Base-by-base conservation (phyloP, 2,329 filamentous ascomycete genomes). In the Chlorencoelia australis region DNA sequence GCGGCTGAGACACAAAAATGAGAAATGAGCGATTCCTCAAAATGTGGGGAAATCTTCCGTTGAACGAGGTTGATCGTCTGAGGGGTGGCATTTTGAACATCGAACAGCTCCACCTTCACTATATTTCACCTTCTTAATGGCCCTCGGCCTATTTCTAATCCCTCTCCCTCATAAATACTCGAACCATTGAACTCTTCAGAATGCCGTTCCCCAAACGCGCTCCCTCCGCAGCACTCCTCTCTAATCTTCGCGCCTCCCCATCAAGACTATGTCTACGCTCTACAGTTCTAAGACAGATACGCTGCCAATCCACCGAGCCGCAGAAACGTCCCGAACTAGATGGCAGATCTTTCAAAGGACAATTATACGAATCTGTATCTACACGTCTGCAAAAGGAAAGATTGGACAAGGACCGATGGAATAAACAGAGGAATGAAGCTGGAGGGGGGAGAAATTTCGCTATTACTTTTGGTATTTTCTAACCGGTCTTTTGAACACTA, bases 311-410 rank as follows among this genome's bases (percentile, higher is more conserved):
- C 7, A 50, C 51, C 22, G 45, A 53, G 22, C 41, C 46, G 21
- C 42, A 43, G 14, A 14, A 28, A 26, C 33, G 30, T 21, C 43
- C 41, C n/a, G 33, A 34, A 8, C 33, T 24, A 4, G 39, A 48
- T n/a, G 50, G 48, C 4, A 47, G 42, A 21, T 47, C 62, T 3
- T 78, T 77, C 51, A 67, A 70, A 48, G 71, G 71, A 14, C 73
- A 77, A 58, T 65, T 78, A 48, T 70, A 73, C 50, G 68, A 73
- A 46, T 75, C 71, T 44, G 72, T 75, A 33, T 64, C 64, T 33
- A 62, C 66, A 37, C 67, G 73, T 41, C 60, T 76, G 44, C 61
- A 64, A 45, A 59, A 67, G n/a, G 73, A 78, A 55, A 61, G 63
- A 33, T 63, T 65, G 40, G 69, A 75, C 54, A 61, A 68, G 16